Conservation (phyloP, 2,329 filamentous ascomycete genomes). For the Colletotrichum somersetense region DNA sequence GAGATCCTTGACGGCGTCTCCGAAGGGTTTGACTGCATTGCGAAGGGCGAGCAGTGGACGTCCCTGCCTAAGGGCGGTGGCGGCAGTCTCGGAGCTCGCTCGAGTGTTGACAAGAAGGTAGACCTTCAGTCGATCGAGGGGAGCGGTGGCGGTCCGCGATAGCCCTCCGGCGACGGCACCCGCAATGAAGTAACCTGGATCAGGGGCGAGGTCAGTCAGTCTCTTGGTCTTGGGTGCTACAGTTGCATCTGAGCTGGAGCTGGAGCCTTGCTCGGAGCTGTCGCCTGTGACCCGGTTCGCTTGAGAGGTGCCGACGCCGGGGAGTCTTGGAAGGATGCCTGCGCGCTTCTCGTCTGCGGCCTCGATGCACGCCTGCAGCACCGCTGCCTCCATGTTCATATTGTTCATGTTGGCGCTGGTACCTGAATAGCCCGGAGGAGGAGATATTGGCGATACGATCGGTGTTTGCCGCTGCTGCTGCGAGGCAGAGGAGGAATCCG, state of each 20-base stretch:
- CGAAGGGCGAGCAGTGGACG: slow-evolving; percentile 73
- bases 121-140: slow-evolving; percentile 96
- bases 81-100: slow-evolving; percentile 67
- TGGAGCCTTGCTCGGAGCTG: slow-evolving; percentile 43
- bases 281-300: slow-evolving; percentile 40
- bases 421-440: slow-evolving; percentile 25
- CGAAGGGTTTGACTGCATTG: slow-evolving; percentile 76
- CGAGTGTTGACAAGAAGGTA: slow-evolving; percentile 94
- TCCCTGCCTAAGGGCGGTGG: slow-evolving; percentile 78
- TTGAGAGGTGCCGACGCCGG: slow-evolving; percentile 53
- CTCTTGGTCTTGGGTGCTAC: slow-evolving; percentile 57
- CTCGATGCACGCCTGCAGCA: slow-evolving; percentile 32
- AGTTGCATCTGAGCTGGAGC: slow-evolving; percentile 45
- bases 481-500: slow-evolving; percentile 16
- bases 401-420: slow-evolving; percentile 19
- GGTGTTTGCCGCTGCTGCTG: neutral
- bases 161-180: slow-evolving; percentile 95
- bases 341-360: slow-evolving; percentile 34
- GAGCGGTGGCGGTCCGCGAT: slow-evolving; percentile 94
- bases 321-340: slow-evolving; percentile 32
- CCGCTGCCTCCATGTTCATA: slow-evolving; percentile 36
- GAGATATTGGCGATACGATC: slow-evolving; percentile 8
- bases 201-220: slow-evolving; percentile 79
- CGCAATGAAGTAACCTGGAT: slow-evolving; percentile 97
- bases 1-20: slow-evolving; percentile 80